phyloP scores from a whole-genome alignment of 192 early-diverging fungal species.

The Dissophora ornata region DNA sequence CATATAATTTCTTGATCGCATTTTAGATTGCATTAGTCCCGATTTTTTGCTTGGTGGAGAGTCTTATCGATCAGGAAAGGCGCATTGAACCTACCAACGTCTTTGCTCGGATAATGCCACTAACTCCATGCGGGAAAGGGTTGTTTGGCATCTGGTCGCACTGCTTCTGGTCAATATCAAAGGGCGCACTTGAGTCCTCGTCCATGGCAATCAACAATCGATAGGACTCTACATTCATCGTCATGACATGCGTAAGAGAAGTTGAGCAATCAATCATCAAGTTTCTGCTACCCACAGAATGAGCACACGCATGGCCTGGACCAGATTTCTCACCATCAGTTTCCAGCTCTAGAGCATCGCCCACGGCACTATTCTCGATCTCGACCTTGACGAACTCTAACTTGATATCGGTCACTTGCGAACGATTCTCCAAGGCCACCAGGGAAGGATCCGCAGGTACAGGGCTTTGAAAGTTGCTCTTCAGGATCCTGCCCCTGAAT shows the following conservation, averaged over 20 bases:
- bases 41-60: no score
- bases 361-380: constrained; percentile 3
- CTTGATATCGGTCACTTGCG: neutral
- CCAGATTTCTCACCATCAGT: constrained; percentile 45
- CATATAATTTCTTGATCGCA: no score
- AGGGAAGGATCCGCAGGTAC: constrained; percentile 18
- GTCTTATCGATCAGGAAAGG: neutral
- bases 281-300: no score
- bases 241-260: neutral
- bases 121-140: constrained; percentile 2
- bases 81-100: constrained; percentile 22
- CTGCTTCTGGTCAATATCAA: constrained; percentile 8
- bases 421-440: constrained; percentile 18
- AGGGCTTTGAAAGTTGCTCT: constrained; percentile 27
- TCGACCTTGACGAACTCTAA: constrained; percentile 1
- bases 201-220: constrained; percentile 23
- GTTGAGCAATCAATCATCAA: no score
- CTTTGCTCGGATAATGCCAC: constrained; percentile 31
- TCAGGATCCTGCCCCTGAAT: constrained; percentile 23
- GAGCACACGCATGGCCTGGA: no score
- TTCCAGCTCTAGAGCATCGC: neutral
- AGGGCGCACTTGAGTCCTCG: constrained; percentile 16
- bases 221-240: constrained; percentile 23
- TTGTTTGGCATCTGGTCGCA: constrained; percentile 15
- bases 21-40: neutral